Conservation (phyloP, 768 basidiomycete genomes). For the Asterophora parasitica region DNA sequence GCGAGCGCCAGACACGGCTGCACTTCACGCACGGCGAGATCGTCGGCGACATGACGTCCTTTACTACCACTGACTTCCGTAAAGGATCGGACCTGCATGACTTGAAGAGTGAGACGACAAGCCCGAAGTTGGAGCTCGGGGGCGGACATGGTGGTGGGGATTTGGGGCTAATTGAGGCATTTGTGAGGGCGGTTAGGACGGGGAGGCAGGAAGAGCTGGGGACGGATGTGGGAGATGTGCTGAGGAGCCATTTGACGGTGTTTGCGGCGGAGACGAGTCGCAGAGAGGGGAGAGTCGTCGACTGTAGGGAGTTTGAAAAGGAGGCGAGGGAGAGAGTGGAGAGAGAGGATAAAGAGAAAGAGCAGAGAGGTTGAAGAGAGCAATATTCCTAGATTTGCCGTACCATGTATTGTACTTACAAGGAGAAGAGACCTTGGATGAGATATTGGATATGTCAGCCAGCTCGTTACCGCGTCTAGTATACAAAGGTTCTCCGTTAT, state of each 20-base stretch:
- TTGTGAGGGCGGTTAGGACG: conserved; percentile 68
- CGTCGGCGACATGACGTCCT: conserved; percentile 76
- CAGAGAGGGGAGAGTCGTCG: conserved; percentile 61
- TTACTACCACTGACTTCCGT: conserved; percentile 75
- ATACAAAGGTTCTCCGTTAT: conserved; percentile 12
- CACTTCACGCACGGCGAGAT: conserved; percentile 88
- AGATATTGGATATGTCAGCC: too few species aligned
- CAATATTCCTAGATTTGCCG: too few species aligned
- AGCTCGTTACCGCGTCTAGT: conserved; percentile 3
- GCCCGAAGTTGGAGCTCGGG: conserved; percentile 47
- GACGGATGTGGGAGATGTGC: conserved; percentile 61
- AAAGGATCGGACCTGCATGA: conserved; percentile 40
- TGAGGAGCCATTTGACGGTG: conserved; percentile 77
- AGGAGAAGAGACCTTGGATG: too few species aligned
- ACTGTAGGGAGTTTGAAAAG: conserved; percentile 63
- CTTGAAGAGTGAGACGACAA: conserved; percentile 1
- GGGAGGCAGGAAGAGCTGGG: conserved; percentile 61
- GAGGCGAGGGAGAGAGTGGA: conserved; percentile 30
- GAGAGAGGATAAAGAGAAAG: neutral
- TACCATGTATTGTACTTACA: too few species aligned
- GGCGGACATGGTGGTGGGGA: conserved; percentile 87
- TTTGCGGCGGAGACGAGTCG: conserved; percentile 85
- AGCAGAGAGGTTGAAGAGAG: too few species aligned
- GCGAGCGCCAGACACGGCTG: conserved; percentile 77
- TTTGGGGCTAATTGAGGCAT: conserved; percentile 65